phyloP scores from a whole-genome alignment of 345 rosid species.

The Kernera saxatilis region DNA sequence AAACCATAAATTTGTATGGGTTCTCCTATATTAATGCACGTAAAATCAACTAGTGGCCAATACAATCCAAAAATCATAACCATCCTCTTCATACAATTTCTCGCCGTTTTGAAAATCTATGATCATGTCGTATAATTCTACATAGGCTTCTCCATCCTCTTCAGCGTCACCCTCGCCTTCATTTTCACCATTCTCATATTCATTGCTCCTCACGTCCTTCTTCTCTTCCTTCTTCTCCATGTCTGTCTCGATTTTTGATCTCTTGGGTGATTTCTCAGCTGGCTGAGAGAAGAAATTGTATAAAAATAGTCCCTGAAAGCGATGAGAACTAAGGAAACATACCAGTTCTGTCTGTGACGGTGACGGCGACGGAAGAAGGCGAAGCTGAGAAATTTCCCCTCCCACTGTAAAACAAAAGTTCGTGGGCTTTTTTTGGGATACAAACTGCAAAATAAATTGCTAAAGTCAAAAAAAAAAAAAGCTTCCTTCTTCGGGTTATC shows the following conservation, averaged over 20 bases:
- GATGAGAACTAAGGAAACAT: not conserved
- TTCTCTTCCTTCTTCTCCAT: constrained; percentile 2
- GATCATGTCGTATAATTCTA: constrained; percentile 9
- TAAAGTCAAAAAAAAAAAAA: too few relatives aligned
- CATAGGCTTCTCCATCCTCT: constrained; percentile 4
- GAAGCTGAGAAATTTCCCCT: too few relatives aligned
- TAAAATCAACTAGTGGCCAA: too few relatives aligned
- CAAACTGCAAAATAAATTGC: too few relatives aligned
- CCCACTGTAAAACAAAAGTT: too few relatives aligned
- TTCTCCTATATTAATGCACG: too few relatives aligned
- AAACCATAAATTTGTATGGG: too few relatives aligned
- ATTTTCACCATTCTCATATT: constrained; percentile 2
- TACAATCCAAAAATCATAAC: constrained; percentile 18
- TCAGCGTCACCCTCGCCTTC: constrained; percentile 1
- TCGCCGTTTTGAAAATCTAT: not conserved
- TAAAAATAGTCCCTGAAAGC: not conserved
- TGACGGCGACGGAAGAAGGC: too few relatives aligned
- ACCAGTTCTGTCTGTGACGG: too few relatives aligned
- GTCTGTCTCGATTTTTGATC: not conserved
- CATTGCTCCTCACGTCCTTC: constrained; percentile 1
- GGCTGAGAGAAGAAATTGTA: constrained; percentile 19
- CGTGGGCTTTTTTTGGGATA: too few relatives aligned
- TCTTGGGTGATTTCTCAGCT: constrained; percentile 2
- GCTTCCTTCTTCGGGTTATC: too few relatives aligned
- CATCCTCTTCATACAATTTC: constrained; percentile 10